Percentiles rank a stretch among this genome's conserved stretches.
Evolutionary conservation across 192 early-diverging fungal species (phyloP).

Genomic region (Coemansia sp.): DNA sequence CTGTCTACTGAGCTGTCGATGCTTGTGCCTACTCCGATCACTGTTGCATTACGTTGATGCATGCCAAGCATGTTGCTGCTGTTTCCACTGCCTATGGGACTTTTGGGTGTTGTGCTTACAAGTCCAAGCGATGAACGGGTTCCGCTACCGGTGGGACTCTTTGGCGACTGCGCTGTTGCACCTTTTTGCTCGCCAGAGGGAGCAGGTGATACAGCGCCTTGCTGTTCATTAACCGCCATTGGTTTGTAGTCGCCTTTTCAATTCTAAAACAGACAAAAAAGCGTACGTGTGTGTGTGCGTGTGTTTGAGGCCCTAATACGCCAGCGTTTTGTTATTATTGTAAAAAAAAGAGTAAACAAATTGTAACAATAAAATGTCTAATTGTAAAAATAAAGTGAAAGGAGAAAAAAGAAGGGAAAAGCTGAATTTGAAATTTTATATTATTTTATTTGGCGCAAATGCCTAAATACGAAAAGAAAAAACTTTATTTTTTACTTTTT

Average conservation of each 20-base stretch:
- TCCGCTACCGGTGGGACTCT: slow-evolving; percentile 11
- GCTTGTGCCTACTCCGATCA: slow-evolving; percentile 2
- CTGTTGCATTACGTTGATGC: neutral
- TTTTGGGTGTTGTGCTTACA: neutral
- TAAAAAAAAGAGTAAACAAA: no score
- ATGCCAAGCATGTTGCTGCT: neutral
- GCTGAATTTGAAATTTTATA: no score
- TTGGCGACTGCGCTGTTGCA: neutral
- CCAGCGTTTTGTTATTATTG: no score
- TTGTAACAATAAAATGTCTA: no score
- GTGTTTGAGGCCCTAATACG: no score
- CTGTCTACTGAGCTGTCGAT: neutral
- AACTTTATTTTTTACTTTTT: no score
- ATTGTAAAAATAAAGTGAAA: no score
- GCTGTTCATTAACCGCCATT: neutral
- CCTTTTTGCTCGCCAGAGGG: no score
- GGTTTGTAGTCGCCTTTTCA: neutral
- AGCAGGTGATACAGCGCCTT: neutral
- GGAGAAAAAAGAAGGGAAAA: neutral
- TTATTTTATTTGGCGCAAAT: neutral
- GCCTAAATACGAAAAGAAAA: slow-evolving; percentile 6
- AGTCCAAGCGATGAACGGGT: slow-evolving; percentile 40
- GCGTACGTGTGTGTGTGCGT: no score
- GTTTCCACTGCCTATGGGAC: neutral
- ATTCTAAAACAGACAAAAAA: neutral